These are phyloP conservation scores for Fusarium sarcochroum DNA, from an alignment of 2,329 filamentous ascomycete species.

Conservation along the genomic window DNA sequence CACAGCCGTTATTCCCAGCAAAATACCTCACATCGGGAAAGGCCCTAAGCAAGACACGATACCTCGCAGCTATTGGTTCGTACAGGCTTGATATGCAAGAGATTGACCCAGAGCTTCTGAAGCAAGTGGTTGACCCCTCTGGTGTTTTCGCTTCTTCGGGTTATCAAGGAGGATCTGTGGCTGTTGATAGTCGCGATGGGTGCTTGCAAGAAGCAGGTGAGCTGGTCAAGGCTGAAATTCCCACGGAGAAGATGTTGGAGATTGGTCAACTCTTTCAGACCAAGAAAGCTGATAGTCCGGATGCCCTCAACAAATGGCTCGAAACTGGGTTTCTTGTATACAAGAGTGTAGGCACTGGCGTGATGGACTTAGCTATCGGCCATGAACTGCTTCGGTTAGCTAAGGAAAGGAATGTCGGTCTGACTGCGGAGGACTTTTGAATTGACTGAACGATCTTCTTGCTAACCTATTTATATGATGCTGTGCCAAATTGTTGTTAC, in stretches of 20 bases:
- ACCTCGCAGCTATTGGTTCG: conserved; percentile 51
- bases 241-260: conserved; percentile 46
- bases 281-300: neutral
- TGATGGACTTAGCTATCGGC: conserved; percentile 78
- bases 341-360: conserved; percentile 76
- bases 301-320: conserved; percentile 68
- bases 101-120: conserved; percentile 50
- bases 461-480: too few relatives aligned
- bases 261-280: conserved; percentile 68
- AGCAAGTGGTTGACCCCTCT: conserved; percentile 35
- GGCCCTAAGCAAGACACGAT: conserved; percentile 45
- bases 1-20: conserved; percentile 48
- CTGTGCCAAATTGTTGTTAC: too few relatives aligned
- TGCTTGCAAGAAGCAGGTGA: conserved; percentile 52
- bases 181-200: conserved; percentile 49
- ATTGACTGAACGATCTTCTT: rapidly evolving
- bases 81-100: conserved; percentile 53
- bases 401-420: conserved; percentile 66
- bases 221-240: conserved; percentile 48
- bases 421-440: conserved; percentile 45
- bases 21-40: conserved; percentile 39
- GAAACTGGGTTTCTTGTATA: conserved; percentile 76
- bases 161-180: conserved; percentile 33
- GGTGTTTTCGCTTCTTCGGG: conserved; percentile 3
- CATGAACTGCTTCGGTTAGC: conserved; percentile 70